Conservation (phyloP, 129 eudicot species). For the Heracleum sosnowskyi region DNA sequence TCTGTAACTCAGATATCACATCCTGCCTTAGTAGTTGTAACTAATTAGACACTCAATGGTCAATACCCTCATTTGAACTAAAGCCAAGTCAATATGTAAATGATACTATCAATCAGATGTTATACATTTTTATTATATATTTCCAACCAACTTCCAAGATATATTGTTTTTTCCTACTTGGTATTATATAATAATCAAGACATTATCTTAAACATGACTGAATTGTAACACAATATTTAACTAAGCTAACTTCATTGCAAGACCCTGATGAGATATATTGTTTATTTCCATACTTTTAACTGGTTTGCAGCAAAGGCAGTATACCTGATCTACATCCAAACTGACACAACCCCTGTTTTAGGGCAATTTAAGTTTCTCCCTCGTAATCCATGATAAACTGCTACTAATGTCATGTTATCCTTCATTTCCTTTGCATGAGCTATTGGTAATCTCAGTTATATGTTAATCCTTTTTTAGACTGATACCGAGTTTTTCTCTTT, state of each 20-base stretch:
- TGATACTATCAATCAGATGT: neutral
- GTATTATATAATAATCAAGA: neutral
- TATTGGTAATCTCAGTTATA: neutral
- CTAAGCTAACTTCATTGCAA: neutral
- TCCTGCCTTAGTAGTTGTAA: neutral
- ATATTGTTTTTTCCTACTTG: neutral
- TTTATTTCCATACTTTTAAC: slow-evolving; percentile 4
- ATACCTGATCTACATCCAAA: slow-evolving; percentile 18
- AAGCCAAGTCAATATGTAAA: slow-evolving; percentile 9
- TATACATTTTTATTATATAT: neutral
- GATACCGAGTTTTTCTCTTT: neutral
- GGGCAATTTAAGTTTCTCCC: slow-evolving; percentile 20
- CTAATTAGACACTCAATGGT: neutral
- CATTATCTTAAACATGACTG: neutral
- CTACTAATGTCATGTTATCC: too few relatives aligned
- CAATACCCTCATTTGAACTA: neutral
- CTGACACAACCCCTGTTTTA: slow-evolving; percentile 21
- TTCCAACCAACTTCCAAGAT: slow-evolving; percentile 10
- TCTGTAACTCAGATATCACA: neutral
- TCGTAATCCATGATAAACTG: slow-evolving; percentile 11
- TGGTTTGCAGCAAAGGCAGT: slow-evolving; percentile 12
- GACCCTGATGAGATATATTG: neutral
- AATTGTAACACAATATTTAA: neutral
- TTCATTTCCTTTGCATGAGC: neutral
- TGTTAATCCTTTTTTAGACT: neutral